Conservation (phyloP, 2,329 filamentous ascomycete species). For the Talaromyces albobiverticillius region DNA sequence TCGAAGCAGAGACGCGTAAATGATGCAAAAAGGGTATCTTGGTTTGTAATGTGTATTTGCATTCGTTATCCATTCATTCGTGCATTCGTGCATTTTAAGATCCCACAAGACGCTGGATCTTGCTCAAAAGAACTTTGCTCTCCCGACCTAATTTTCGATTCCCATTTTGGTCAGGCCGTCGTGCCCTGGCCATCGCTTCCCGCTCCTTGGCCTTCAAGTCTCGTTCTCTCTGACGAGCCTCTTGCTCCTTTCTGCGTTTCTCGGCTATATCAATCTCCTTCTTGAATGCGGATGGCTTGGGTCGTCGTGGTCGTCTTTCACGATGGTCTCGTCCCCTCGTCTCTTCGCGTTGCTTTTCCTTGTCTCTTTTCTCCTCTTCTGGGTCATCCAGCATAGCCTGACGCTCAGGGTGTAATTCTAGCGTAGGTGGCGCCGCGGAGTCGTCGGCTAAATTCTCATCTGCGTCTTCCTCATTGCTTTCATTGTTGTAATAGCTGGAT, state of each 20-base stretch:
- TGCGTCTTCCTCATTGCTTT: slow-evolving; percentile 17
- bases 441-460: not conserved
- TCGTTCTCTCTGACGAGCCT: slow-evolving; percentile 63
- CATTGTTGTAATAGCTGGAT: slow-evolving; percentile 33
- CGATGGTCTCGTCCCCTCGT: slow-evolving; percentile 24
- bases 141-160: slow-evolving; percentile 79
- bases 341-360: not conserved
- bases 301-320: slow-evolving; percentile 35
- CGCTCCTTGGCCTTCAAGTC: slow-evolving; percentile 71
- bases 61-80: not conserved
- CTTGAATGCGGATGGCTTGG: slow-evolving; percentile 54
- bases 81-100: slow-evolving; percentile 17
- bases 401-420: slow-evolving; percentile 61
- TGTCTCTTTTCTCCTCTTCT: slow-evolving; percentile 14
- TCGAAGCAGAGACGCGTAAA: not conserved
- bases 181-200: slow-evolving; percentile 61
- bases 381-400: slow-evolving; percentile 55
- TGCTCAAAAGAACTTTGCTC: slow-evolving; percentile 72
- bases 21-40: not conserved
- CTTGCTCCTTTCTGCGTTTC: slow-evolving; percentile 55
- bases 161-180: slow-evolving; percentile 62
- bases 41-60: not conserved
- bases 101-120: slow-evolving; percentile 69
- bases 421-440: slow-evolving; percentile 25
- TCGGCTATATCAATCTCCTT: slow-evolving; percentile 69